A percentile compares a stretch with the other conserved stretches of the same genome.
These are phyloP conservation scores for Torulaspora franciscae DNA, from an alignment of 805 yeast genomes.

Conservation along the genomic window DNA sequence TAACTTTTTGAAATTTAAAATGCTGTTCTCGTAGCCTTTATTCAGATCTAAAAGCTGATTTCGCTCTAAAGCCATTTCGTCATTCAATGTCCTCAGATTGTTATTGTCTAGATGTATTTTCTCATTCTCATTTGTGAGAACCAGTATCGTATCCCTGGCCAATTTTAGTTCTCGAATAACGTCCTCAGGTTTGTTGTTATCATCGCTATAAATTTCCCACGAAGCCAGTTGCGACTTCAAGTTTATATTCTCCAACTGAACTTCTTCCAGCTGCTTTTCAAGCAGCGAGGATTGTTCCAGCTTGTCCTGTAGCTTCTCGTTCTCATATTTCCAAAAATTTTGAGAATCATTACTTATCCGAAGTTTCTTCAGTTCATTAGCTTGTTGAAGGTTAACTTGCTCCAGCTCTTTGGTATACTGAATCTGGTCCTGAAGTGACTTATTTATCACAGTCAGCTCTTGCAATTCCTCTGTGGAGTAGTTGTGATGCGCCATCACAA, in stretches of 20 bases:
- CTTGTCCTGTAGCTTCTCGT: slow-evolving; percentile 37
- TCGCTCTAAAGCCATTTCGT: slow-evolving; percentile 40
- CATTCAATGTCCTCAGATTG: slow-evolving; percentile 29
- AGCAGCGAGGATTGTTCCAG: slow-evolving; percentile 41
- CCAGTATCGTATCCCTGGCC: slow-evolving; percentile 39
- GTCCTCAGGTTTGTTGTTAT: slow-evolving; percentile 32
- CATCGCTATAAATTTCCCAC: slow-evolving; percentile 41
- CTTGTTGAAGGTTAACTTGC: slow-evolving; percentile 47
- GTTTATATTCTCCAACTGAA: slow-evolving; percentile 47
- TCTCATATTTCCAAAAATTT: slow-evolving; percentile 28
- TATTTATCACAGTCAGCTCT: slow-evolving; percentile 35
- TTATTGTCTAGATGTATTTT: slow-evolving; percentile 25
- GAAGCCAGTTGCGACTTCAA: slow-evolving; percentile 45
- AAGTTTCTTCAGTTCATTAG: slow-evolving; percentile 47
- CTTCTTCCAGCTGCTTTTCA: slow-evolving; percentile 43
- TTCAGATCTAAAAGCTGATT: slow-evolving; percentile 33
- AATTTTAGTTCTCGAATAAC: slow-evolving; percentile 40
- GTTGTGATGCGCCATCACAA: slow-evolving; percentile 35
- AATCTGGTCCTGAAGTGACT: slow-evolving; percentile 41
- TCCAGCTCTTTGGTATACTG: slow-evolving; percentile 46
- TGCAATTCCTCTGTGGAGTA: slow-evolving; percentile 33
- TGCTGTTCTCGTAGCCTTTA: slow-evolving; percentile 25
- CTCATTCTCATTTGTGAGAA: slow-evolving; percentile 34
- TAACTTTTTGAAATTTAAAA: slow-evolving; percentile 31
- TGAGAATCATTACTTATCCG: slow-evolving; percentile 31